Conservation (phyloP, 2,329 filamentous ascomycete species). For the Lasiodiplodia sp. region DNA sequence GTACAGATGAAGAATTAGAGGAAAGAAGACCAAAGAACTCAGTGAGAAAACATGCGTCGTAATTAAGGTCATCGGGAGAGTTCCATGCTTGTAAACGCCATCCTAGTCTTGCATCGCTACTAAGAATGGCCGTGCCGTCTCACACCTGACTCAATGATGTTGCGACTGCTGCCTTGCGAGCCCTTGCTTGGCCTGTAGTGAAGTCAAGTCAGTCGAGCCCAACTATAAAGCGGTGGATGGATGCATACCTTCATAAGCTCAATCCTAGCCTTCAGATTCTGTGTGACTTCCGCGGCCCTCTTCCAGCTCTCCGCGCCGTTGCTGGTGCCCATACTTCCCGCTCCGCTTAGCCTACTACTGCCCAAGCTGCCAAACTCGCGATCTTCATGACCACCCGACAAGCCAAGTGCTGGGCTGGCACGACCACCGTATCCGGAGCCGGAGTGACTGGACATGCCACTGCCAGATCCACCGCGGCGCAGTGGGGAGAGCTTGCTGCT, state of each 20-base stretch:
- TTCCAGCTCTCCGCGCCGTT: slow-evolving; percentile 84
- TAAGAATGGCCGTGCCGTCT: slow-evolving; percentile 1
- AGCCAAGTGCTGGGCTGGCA: slow-evolving; percentile 43
- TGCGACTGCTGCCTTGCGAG: slow-evolving; percentile 43
- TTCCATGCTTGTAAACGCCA: not conserved
- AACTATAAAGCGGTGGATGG: too few relatives aligned
- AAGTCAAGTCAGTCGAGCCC: slow-evolving; percentile 33
- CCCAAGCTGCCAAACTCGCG: slow-evolving; percentile 14
- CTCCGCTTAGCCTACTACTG: slow-evolving; percentile 14
- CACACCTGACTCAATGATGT: slow-evolving; percentile 5
- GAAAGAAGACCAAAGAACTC: not conserved
- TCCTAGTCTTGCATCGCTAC: not conserved
- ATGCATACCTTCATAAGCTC: slow-evolving; percentile 89
- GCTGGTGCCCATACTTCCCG: slow-evolving; percentile 42
- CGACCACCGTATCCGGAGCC: slow-evolving; percentile 43
- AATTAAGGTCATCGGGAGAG: slow-evolving; percentile 10
- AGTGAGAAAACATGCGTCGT: slow-evolving; percentile 14
- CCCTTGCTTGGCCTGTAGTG: slow-evolving; percentile 46
- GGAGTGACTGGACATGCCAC: slow-evolving; percentile 39
- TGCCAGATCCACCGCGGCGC: slow-evolving; percentile 41
- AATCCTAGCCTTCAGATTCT: slow-evolving; percentile 94
- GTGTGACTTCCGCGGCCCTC: slow-evolving; percentile 94
- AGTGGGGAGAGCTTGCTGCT: slow-evolving; percentile 49
- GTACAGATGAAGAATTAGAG: not conserved
- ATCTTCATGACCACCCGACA: slow-evolving; percentile 35